These are phyloP conservation scores for Stephania yunnanensis DNA, from an alignment of 164 flowering plant species.

Conservation along the genomic window DNA sequence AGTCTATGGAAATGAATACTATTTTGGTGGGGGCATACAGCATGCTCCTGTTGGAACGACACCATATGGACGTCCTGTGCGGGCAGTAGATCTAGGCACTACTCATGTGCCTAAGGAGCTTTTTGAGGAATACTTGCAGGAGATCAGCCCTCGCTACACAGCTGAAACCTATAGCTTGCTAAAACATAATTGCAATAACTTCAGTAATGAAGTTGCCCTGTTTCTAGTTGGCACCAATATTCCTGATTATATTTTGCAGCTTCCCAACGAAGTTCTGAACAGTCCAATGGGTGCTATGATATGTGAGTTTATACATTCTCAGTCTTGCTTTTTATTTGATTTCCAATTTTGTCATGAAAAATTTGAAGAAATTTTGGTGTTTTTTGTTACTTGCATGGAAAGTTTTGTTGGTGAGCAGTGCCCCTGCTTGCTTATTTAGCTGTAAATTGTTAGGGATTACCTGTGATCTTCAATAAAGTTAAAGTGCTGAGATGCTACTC, in stretches of 20 bases:
- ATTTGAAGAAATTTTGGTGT: background rate
- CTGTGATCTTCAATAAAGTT: background rate
- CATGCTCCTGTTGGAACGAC: constrained; percentile 59
- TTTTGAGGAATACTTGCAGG: constrained; percentile 81
- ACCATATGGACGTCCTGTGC: constrained; percentile 85
- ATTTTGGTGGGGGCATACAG: constrained; percentile 92
- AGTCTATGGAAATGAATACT: constrained; percentile 89
- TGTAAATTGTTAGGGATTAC: too few species aligned
- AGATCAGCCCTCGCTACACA: constrained; percentile 80
- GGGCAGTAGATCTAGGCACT: constrained; percentile 68
- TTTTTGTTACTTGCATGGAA: background rate
- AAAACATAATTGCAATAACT: constrained; percentile 89
- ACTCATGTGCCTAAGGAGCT: constrained; percentile 91
- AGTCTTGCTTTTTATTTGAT: background rate
- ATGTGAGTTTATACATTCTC: constrained; percentile 41
- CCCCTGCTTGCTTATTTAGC: too few species aligned
- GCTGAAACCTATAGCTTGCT: constrained; percentile 89
- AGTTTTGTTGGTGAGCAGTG: background rate
- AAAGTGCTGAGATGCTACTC: background rate
- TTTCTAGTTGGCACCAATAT: constrained; percentile 72
- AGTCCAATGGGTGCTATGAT: constrained; percentile 94
- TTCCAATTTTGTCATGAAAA: background rate
- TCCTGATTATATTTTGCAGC: constrained; percentile 83
- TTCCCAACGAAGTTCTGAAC: constrained; percentile 86
- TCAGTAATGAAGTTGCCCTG: constrained; percentile 93